Evolutionary conservation across 768 basidiomycete species (phyloP), one percentile per base, ranked within the genome.

Genomic region (Neoboletus magnificus): DNA sequence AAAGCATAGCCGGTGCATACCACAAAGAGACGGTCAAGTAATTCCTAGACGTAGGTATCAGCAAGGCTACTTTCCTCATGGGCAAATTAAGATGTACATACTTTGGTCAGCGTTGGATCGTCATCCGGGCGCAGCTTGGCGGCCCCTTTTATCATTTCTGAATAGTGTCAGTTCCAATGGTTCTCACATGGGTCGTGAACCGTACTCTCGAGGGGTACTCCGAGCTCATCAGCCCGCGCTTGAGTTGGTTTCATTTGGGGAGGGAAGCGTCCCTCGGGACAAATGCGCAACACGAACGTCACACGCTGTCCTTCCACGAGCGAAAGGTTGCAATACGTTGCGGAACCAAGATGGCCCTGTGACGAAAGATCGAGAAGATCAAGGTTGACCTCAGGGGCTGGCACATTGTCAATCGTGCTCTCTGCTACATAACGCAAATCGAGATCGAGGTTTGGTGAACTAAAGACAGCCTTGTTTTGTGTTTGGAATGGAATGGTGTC

Each of bases 271-370:
- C 68, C 68, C n/a, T 76, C 71, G 2, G 87, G 86, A 10, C 84
- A 84, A 42, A 83, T 85, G 40, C 94, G 77, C 62, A 98, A 73
- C 16, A 97, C 79, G 63, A 98, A 97, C 3, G 90, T 91, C n/a
- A 98, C 85, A 18, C 79, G 80, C 70, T 99, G 93, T 0, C 96
- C 95, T 70, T 98, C 96, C 22, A 73, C 67, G 22, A 98, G 75
- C 25, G 75, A 72, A 47, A 98, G 74, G 18, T 84, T 75, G 13
- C 79, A 72, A 58, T 75, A 79, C 20, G 84, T 81, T 9, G 79
- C 85, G 4, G 77, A 76, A 1, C 95, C 94, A 48, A 86, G 80
- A 64, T 94, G 89, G 0, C 91, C 92, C 66, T 86, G 82, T 1
- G 62, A 71, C n/a, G 73, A 80, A 52, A 91, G 74, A 65, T 93